Evolutionary conservation across 257 asterid species (phyloP).

Genomic region (Datura wrightii): DNA sequence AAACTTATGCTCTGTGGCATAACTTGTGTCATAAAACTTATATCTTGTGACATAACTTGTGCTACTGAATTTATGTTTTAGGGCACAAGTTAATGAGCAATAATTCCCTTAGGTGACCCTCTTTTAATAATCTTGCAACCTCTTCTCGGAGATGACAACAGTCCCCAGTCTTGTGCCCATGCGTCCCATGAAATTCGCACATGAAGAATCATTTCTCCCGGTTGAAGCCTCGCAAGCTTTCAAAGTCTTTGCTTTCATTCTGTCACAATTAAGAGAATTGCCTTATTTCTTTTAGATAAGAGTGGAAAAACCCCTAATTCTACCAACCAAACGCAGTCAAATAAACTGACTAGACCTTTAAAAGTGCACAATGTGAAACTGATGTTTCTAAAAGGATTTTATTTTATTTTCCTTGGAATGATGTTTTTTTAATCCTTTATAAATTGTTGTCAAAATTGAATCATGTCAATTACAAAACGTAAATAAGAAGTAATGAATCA

Average conservation of each 20-base stretch:
- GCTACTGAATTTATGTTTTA: no score
- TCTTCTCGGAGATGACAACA: no score
- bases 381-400: not conserved
- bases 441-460: not conserved
- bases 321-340: not conserved
- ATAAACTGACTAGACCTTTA: not conserved
- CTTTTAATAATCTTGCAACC: no score
- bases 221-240: not conserved
- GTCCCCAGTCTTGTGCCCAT: no score
- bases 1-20: no score
- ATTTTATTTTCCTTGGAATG: not conserved
- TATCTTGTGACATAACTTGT: no score
- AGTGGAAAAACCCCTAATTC: not conserved
- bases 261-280: not conserved
- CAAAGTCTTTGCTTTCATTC: not conserved
- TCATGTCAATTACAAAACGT: slow-evolving; percentile 1
- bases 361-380: not conserved
- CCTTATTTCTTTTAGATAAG: not conserved
- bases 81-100: no score
- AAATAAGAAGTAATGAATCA: slow-evolving; percentile 31
- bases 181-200: no score
- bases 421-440: not conserved
- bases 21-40: no score
- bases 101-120: no score
- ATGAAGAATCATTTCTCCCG: no score